Evolutionary conservation across 768 basidiomycete species (phyloP).

Genomic region (Lactarius sp.): DNA sequence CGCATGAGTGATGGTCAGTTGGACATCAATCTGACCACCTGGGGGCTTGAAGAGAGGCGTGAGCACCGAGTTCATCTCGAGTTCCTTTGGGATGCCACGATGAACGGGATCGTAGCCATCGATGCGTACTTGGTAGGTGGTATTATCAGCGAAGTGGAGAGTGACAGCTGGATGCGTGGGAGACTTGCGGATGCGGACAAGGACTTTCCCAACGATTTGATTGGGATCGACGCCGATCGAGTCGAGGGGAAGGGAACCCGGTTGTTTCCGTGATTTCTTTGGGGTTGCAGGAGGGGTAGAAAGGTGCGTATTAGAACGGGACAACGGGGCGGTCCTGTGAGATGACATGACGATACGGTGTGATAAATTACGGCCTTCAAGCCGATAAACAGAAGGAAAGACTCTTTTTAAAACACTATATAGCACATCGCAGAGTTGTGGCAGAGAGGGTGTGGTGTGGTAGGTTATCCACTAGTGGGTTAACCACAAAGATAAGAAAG

Average conservation of each 20-base stretch:
- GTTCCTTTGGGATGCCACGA: conserved; percentile 52
- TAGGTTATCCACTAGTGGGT: background rate
- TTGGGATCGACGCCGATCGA: conserved; percentile 32
- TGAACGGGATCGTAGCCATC: conserved; percentile 57
- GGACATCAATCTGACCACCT: conserved; percentile 31
- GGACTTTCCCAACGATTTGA: conserved; percentile 33
- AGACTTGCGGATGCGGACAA: conserved; percentile 33
- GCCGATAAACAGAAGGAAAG: background rate
- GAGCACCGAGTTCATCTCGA: conserved; percentile 47
- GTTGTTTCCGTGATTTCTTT: conserved; percentile 13
- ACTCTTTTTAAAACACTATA: conserved; percentile 2
- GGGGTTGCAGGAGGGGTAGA: conserved; percentile 9
- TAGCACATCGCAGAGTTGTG: conserved; percentile 16
- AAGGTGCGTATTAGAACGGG: conserved; percentile 1
- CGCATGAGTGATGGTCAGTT: conserved; percentile 48
- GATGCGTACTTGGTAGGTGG: conserved; percentile 44
- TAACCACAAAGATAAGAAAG: no score
- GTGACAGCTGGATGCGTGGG: conserved; percentile 34
- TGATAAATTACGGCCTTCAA: background rate
- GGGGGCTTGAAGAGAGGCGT: conserved; percentile 37
- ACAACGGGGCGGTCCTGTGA: background rate
- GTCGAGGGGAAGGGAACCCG: conserved; percentile 22
- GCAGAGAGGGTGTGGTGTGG: background rate
- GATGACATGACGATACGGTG: conserved; percentile 8
- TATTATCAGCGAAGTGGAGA: conserved; percentile 36